These are phyloP conservation scores for Kluyveromyces dobzhanskii DNA, from an alignment of 805 yeast species.

Conservation along the genomic window DNA sequence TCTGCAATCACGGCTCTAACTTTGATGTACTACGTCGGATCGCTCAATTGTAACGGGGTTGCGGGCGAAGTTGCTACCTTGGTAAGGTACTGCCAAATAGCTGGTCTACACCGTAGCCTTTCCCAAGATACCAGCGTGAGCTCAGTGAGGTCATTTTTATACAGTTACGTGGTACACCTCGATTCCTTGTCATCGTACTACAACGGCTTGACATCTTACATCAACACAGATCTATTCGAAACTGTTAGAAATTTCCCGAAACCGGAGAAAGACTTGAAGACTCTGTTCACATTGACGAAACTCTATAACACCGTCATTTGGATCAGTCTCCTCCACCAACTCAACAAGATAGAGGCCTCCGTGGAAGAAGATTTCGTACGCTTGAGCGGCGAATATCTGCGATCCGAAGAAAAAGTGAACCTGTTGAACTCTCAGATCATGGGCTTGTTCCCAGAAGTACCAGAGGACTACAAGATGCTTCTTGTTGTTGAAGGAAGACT, in stretches of 20 bases:
- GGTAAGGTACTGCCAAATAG: slow-evolving; percentile 1
- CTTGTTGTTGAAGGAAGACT: neutral
- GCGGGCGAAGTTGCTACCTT: neutral
- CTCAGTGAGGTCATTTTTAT: neutral
- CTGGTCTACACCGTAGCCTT: slow-evolving; percentile 1
- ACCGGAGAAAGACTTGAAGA: neutral
- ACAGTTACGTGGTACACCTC: slow-evolving; percentile 1
- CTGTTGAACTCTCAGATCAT: neutral
- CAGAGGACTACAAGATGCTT: neutral
- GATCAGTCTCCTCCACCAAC: neutral
- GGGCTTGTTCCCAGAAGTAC: neutral
- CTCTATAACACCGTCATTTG: neutral
- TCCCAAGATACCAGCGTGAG: neutral
- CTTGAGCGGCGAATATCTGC: neutral
- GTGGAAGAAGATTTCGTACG: neutral
- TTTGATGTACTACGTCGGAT: slow-evolving; percentile 1
- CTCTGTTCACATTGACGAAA: neutral
- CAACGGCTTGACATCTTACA: neutral
- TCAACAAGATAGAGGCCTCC: neutral
- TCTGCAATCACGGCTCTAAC: neutral
- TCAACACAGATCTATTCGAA: neutral
- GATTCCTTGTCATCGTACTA: slow-evolving; percentile 1
- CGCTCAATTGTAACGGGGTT: slow-evolving; percentile 1
- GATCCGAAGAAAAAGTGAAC: neutral
- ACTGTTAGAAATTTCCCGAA: neutral